Base-by-base conservation (phyloP, 345 rosid species). In the Orychophragmus violaceus region DNA sequence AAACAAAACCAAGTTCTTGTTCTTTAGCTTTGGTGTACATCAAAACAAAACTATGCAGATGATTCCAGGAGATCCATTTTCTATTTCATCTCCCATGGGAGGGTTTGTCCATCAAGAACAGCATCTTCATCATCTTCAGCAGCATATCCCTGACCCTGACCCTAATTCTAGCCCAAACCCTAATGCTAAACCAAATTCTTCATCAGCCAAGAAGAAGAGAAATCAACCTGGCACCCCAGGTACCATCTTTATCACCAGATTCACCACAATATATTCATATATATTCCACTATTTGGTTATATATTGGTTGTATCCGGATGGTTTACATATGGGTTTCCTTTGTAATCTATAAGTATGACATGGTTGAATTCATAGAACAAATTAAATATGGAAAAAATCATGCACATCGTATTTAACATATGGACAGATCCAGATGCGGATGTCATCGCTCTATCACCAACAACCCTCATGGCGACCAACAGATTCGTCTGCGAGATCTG, bases 141-240 rank as follows among this genome's bases (percentile, higher is more conserved):
- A 74, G 23, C 77, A 74, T 63, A 74, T 60, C 52, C 52, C 68
- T 16, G 73, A 68, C 4, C 53, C 45, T 45, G 75, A 77, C 73
- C 90, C 95, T 80, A 82, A 76, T 65, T 76, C 80, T 56, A 72
- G 68, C 66, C 77, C 86, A 41, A 83, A 83, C 59, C 82, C 77
- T 2, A 61, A 19, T 68, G 59, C 53, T 61, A 74, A 74, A 68
- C 74, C 74, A 42, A 66, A 41, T 66, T 24, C 72, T 52, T 73
- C 63, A 68, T 74, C 74, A 21, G 55, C 83, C 69, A 87, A 86
- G 73, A 93, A 83, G 90, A 87, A 84, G 75, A 82, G 98, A 82
- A 93, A 85, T 60, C 82, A 86, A 32, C 98, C 98, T n/a, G 97
- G 98, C 64, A 93, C 88, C 25, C 98, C 98, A 54, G 97, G 98